Percentiles rank a stretch among this genome's conserved stretches.
These are phyloP conservation scores for Aspergillus pseudoterreus DNA, from an alignment of 2,329 filamentous ascomycete genomes.

Conservation along the genomic window DNA sequence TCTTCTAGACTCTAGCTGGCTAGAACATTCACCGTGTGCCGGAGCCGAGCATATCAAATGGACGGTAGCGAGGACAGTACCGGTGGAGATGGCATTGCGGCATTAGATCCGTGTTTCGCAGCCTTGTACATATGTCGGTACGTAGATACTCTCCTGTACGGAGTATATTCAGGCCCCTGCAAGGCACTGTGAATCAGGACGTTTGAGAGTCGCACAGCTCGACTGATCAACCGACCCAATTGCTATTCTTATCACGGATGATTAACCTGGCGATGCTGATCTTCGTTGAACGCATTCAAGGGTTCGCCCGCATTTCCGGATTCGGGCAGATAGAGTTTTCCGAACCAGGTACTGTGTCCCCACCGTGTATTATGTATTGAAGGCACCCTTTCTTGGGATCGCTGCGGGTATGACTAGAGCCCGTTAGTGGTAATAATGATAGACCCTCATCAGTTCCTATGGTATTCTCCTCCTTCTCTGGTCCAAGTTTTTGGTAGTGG, in stretches of 20 bases:
- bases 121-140: no score
- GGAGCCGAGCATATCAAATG: neutral
- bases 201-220: neutral
- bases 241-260: neutral
- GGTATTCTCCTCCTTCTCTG: neutral
- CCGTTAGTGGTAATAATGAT: conserved; percentile 3
- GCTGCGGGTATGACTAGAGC: conserved; percentile 1
- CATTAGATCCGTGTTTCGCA: neutral
- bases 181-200: no score
- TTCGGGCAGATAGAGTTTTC: conserved; percentile 18
- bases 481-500: neutral
- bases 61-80: conserved; percentile 3
- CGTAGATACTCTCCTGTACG: neutral
- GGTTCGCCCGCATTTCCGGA: conserved; percentile 12
- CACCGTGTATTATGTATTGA: conserved; percentile 4
- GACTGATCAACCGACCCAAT: neutral
- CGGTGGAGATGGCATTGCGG: neutral
- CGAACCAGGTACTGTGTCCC: conserved; percentile 13
- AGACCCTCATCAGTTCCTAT: neutral
- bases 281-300: conserved; percentile 8
- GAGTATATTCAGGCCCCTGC: neutral
- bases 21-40: neutral
- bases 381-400: conserved; percentile 11
- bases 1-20: neutral
- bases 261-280: conserved; percentile 9